phyloP scores from a whole-genome alignment of 805 yeast species.

The Wickerhamomyces sydowiorum region DNA sequence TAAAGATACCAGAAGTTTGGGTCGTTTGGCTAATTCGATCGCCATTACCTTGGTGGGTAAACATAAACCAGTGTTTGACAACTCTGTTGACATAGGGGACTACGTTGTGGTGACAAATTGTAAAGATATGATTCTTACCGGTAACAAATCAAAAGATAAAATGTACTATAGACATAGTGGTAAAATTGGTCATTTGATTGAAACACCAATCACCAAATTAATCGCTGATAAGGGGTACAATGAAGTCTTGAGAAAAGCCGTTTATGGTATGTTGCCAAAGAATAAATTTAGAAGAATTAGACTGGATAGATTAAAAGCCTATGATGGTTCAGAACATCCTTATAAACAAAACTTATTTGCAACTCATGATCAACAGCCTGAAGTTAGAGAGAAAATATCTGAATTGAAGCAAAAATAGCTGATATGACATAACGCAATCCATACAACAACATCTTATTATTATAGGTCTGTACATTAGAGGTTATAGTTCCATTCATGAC shows the following conservation, averaged over 20 bases:
- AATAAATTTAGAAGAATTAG: slow-evolving; percentile 76
- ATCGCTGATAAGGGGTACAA: slow-evolving; percentile 77
- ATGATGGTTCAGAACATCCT: slow-evolving; percentile 86
- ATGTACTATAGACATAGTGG: slow-evolving; percentile 86
- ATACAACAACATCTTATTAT: no score
- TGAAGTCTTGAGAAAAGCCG: slow-evolving; percentile 84
- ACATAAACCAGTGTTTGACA: slow-evolving; percentile 87
- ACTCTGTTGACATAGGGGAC: slow-evolving; percentile 84
- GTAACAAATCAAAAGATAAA: slow-evolving; percentile 75
- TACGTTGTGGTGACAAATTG: slow-evolving; percentile 96
- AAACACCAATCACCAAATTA: slow-evolving; percentile 74
- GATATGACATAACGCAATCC: not conserved
- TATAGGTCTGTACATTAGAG: not conserved
- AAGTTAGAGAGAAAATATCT: slow-evolving; percentile 38
- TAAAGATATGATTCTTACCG: slow-evolving; percentile 72
- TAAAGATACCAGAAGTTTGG: slow-evolving; percentile 77
- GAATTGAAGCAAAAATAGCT: slow-evolving; percentile 8
- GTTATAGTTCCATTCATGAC: no score
- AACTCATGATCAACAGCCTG: slow-evolving; percentile 69
- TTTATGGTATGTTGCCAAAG: slow-evolving; percentile 94
- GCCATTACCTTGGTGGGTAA: slow-evolving; percentile 92
- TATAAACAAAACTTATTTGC: slow-evolving; percentile 80
- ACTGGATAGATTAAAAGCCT: slow-evolving; percentile 77
- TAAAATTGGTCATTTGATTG: slow-evolving; percentile 84
- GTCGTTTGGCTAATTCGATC: slow-evolving; percentile 85